Percentiles rank a stretch among this genome's conserved stretches.
These are phyloP conservation scores for Capsicum chinense DNA, from an alignment of 257 asterid genomes.

Conservation along the genomic window DNA sequence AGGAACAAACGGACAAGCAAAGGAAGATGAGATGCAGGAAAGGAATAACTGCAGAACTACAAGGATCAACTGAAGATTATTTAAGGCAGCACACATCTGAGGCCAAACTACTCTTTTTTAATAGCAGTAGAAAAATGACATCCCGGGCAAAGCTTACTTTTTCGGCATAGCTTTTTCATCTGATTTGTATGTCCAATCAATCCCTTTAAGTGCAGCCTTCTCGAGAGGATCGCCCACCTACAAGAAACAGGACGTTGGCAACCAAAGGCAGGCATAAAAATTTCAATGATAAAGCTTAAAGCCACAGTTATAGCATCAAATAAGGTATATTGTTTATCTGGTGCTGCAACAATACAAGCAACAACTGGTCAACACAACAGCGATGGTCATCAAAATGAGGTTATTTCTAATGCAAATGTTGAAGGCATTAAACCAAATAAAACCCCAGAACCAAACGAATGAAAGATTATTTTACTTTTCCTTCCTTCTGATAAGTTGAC, in stretches of 20 bases:
- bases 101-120: neutral
- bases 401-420: neutral
- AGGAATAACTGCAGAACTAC: neutral
- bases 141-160: slow-evolving; percentile 56
- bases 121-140: neutral
- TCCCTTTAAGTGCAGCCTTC: slow-evolving; percentile 96
- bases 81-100: neutral
- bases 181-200: slow-evolving; percentile 90
- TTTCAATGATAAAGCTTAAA: slow-evolving; percentile 21
- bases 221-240: slow-evolving; percentile 99
- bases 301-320: slow-evolving; percentile 3
- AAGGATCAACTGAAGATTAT: neutral
- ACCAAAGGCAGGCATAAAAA: slow-evolving; percentile 19
- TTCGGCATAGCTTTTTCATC: slow-evolving; percentile 97
- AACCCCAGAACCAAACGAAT: slow-evolving; percentile 14
- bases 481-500: neutral
- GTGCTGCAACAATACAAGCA: neutral
- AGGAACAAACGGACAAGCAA: slow-evolving; percentile 6
- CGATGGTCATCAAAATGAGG: neutral
- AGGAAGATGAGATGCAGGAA: slow-evolving; percentile 18
- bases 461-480: neutral
- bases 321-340: neutral
- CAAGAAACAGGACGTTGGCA: slow-evolving; percentile 36
- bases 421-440: neutral
- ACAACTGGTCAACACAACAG: neutral